Conservation (phyloP, 2,329 filamentous ascomycete species). For the Bipolaris sorokiniana region DNA sequence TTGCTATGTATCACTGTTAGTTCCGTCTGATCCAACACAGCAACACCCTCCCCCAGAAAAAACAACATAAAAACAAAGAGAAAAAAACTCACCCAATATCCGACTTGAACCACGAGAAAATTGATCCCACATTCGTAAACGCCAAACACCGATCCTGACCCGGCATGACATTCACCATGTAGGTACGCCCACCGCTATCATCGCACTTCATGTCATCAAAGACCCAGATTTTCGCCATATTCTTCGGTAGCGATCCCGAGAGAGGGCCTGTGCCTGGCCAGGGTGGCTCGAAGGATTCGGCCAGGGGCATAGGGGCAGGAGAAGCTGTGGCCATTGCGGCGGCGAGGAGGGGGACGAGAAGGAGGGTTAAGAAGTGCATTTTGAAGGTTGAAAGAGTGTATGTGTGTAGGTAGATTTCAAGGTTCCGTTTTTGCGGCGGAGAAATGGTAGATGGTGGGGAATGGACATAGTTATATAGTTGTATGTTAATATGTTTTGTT, state of each 20-base stretch:
- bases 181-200: not conserved
- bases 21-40: not conserved
- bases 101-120: conserved; percentile 9
- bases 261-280: not conserved
- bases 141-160: conserved; percentile 1
- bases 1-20: not conserved
- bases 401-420: not conserved
- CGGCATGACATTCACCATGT: not conserved
- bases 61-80: not conserved
- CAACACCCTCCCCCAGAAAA: not conserved
- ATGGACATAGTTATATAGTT: not conserved
- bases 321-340: not conserved
- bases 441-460: not conserved
- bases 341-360: not conserved
- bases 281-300: not conserved
- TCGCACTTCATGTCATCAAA: not conserved
- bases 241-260: not conserved
- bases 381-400: not conserved
- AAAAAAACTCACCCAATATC: not conserved
- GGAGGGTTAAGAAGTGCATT: conserved; percentile 3
- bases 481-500: not conserved
- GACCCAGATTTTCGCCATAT: conserved; percentile 8
- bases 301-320: not conserved
- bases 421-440: not conserved
- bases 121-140: not conserved